Conservation (phyloP, 2,329 filamentous ascomycete species). For the Clonostachys solani region DNA sequence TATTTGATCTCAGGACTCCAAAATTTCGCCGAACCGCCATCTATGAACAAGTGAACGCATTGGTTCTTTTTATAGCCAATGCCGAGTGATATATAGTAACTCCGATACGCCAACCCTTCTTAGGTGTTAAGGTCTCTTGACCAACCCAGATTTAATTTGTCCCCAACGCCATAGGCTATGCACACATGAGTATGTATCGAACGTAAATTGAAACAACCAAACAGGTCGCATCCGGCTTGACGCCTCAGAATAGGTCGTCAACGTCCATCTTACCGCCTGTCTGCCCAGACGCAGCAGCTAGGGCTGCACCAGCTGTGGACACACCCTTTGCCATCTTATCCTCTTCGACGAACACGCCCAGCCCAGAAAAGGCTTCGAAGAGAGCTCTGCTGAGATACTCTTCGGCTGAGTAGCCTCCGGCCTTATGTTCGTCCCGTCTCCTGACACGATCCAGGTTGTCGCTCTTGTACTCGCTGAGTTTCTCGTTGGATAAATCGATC, state of each 20-base stretch:
- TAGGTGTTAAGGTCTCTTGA: background rate
- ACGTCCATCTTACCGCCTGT: constrained; percentile 38
- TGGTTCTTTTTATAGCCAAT: background rate
- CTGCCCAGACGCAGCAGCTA: constrained; percentile 24
- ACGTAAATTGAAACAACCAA: too few species aligned
- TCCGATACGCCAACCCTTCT: background rate
- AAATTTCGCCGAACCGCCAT: too few species aligned
- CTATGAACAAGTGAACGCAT: background rate
- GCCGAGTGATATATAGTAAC: background rate
- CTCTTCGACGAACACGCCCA: constrained; percentile 83
- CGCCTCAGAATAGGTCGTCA: constrained; percentile 37
- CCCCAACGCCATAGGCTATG: constrained; percentile 1
- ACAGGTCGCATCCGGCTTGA: too few species aligned
- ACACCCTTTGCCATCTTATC: constrained; percentile 50
- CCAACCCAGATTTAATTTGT: constrained; percentile 1
- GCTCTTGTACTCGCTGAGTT: constrained; percentile 66
- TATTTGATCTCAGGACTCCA: too few species aligned
- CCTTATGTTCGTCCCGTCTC: constrained; percentile 60
- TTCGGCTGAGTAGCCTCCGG: constrained; percentile 77
- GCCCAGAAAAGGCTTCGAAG: constrained; percentile 83
- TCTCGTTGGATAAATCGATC: constrained; percentile 49
- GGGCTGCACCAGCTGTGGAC: constrained; percentile 24
- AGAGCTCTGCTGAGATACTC: constrained; percentile 81
- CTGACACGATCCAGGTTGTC: constrained; percentile 66
- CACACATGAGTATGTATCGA: background rate